These are phyloP conservation scores for Rosellinia necatrix DNA, from an alignment of 2,329 filamentous ascomycete genomes.

Conservation along the genomic window DNA sequence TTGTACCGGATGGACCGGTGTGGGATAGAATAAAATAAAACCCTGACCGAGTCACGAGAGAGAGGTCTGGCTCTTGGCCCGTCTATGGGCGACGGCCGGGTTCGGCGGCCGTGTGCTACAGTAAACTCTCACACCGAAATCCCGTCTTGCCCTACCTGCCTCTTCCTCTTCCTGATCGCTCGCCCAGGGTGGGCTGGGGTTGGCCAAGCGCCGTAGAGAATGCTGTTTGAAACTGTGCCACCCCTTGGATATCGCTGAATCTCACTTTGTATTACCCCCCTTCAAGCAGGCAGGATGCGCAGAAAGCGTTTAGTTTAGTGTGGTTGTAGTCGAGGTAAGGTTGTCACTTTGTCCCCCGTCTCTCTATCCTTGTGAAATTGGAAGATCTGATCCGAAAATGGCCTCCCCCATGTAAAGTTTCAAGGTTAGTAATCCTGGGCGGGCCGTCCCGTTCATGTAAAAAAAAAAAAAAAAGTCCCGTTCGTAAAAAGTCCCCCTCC, in stretches of 20 bases:
- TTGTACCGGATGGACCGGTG: too few relatives aligned
- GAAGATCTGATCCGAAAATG: background rate
- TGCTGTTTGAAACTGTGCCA: conserved; percentile 21
- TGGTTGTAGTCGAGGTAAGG: conserved; percentile 14
- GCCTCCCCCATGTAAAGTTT: background rate
- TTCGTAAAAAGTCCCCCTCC: too few relatives aligned
- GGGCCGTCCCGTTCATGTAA: conserved; percentile 22
- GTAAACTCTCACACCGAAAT: background rate
- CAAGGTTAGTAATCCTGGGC: conserved; percentile 6
- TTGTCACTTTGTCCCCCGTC: conserved; percentile 1
- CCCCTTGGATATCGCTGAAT: conserved; percentile 12
- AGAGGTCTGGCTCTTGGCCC: background rate
- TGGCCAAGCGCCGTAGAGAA: too few relatives aligned
- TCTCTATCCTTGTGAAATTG: background rate
- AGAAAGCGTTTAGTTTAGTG: too few relatives aligned
- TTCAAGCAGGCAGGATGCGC: background rate
- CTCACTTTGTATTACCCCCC: conserved; percentile 19
- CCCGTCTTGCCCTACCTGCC: too few relatives aligned
- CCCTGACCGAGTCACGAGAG: background rate
- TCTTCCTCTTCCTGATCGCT: background rate
- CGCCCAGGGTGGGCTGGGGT: too few relatives aligned
- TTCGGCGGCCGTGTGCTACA: background rate
- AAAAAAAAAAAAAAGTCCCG: too few relatives aligned
- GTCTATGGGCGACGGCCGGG: background rate
- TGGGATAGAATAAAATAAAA: too few relatives aligned